Conservation (phyloP, 2,329 filamentous ascomycete species). For the Aspergillus tanneri region DNA sequence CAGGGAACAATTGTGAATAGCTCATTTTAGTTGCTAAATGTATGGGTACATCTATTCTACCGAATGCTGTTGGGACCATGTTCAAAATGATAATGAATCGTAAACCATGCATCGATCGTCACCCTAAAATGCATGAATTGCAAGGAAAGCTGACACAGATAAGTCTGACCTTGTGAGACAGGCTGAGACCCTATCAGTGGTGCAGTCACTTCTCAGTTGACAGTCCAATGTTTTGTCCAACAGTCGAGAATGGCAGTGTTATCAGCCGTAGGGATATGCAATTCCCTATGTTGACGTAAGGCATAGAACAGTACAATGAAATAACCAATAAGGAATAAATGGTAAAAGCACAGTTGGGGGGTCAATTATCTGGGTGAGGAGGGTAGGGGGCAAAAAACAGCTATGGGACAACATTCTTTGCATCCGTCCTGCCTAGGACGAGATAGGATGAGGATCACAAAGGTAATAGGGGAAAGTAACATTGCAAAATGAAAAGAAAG, state of each 20-base stretch:
- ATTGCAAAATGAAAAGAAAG: neutral
- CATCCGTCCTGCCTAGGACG: neutral
- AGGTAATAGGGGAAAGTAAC: slow-evolving; percentile 6
- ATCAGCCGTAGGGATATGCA: slow-evolving; percentile 7
- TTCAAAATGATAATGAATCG: slow-evolving; percentile 14
- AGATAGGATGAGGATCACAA: neutral
- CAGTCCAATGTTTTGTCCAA: slow-evolving; percentile 7
- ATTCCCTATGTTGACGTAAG: slow-evolving; percentile 6
- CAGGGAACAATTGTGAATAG: neutral
- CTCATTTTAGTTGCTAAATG: slow-evolving; percentile 14
- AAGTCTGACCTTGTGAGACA: neutral
- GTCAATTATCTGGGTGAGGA: neutral
- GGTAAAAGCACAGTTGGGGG: slow-evolving; percentile 15
- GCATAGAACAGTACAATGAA: slow-evolving; percentile 11
- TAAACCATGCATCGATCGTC: slow-evolving; percentile 16
- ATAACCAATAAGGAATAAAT: slow-evolving; percentile 7
- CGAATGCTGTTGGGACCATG: slow-evolving; percentile 22
- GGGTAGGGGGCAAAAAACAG: neutral
- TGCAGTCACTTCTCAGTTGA: slow-evolving; percentile 4
- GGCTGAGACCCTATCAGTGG: neutral
- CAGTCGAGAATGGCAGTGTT: slow-evolving; percentile 6
- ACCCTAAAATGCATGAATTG: slow-evolving; percentile 16
- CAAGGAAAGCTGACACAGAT: slow-evolving; percentile 7
- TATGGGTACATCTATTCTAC: slow-evolving; percentile 41
- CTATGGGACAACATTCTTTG: neutral